Evolutionary conservation across 805 yeast genomes (phyloP).

Genomic region (Myxozyma neotropica): DNA sequence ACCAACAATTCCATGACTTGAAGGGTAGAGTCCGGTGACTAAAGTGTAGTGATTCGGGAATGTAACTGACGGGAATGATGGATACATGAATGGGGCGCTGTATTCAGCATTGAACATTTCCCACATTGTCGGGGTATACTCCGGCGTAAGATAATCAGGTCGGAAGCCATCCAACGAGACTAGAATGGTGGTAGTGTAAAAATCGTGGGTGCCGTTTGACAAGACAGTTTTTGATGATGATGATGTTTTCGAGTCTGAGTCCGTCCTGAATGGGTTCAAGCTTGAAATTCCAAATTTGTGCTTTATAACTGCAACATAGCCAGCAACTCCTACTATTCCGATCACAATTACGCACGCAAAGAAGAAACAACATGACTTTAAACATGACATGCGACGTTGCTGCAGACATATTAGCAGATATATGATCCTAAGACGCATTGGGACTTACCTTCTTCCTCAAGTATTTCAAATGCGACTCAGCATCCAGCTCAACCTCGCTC

Average conservation of each 20-base stretch:
- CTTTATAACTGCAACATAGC: conserved; percentile 23
- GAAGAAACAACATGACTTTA: conserved; percentile 19
- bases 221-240: conserved; percentile 33
- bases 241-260: neutral
- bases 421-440: neutral
- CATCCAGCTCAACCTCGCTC: conserved; percentile 30
- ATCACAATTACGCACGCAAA: conserved; percentile 8
- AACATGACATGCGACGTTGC: conserved; percentile 23
- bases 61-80: conserved; percentile 86
- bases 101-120: conserved; percentile 46
- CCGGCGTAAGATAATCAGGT: conserved; percentile 74
- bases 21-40: conserved; percentile 82
- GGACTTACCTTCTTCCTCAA: conserved; percentile 20
- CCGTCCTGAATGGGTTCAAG: conserved; percentile 7
- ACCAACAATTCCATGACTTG: conserved; percentile 84
- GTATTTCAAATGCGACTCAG: conserved; percentile 30
- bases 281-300: conserved; percentile 9
- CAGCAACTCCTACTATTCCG: conserved; percentile 25
- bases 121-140: conserved; percentile 72
- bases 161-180: conserved; percentile 88
- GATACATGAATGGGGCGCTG: conserved; percentile 81
- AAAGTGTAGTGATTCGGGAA: conserved; percentile 93
- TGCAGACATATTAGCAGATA: neutral
- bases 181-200: conserved; percentile 77
- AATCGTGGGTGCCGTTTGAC: conserved; percentile 66